Base-by-base conservation (phyloP, 2,329 filamentous ascomycete species). In the Aspergillaceae sp. region DNA sequence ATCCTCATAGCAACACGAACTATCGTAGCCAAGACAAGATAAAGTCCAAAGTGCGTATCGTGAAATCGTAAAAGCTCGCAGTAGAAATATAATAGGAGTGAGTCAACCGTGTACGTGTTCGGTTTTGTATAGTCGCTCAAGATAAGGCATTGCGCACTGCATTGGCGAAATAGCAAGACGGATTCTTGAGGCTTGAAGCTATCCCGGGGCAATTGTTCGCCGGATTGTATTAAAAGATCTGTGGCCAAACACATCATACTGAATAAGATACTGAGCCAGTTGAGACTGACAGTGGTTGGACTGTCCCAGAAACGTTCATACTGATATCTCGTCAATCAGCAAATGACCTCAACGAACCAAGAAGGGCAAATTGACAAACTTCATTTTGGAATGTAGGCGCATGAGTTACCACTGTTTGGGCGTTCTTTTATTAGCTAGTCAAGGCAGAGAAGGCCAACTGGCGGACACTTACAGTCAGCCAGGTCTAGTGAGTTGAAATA, bases 1-100 rank as follows among this genome's bases (percentile, higher is more conserved):
- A 69, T 68, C 2, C 64, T 62, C 43, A 62, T 49, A 11, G 62
- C 58, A 36, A 67, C 48, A 9, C 58, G 56, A n/a, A 64, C 45
- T 32, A 56, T 51, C 29, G 59, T 52, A 8, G 58, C 51, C 19
- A 64, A 45, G 33, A n/a, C 33, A n/a, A 35, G 33, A n/a, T 35
- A 35, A 35, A 35, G 33, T 35, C 33, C 33, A 35, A 35, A 35
- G 11, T 35, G 33, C 9, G 33, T 35, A 35, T 35, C 33, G 7
- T 35, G 33, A 35, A 35, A 35, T 35, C 33, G 33, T 35, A 35
- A 35, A 10, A 35, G 7, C 9, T 35, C 33, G 33, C 33, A 35
- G 11, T 10, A 35, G 11, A 35, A 35, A n/a, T 35, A 11, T 35
- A 35, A 35, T n/a, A 35, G 33, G 33, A 35, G 33, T 35, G 33